Evolutionary conservation across 2,329 filamentous ascomycete genomes (phyloP), one percentile per base, ranked within the genome.

Genomic region (Diaporthe capsici): DNA sequence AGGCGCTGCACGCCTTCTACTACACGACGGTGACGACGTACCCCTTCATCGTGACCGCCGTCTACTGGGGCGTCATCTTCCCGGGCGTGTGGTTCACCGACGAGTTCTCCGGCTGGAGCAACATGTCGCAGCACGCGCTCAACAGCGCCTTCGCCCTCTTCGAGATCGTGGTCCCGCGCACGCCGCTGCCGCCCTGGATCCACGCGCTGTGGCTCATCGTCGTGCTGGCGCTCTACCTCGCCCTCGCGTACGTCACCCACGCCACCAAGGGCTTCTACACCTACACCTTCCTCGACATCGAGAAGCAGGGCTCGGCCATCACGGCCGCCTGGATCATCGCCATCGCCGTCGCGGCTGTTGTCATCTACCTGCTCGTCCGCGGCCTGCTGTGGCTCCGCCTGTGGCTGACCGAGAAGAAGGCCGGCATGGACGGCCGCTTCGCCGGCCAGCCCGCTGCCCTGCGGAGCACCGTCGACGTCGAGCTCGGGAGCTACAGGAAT

Each of bases 121-220:
- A 94, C 82, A 86, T 94, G 79, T 94, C 92, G 55, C 89, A 94
- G 83, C 95, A 98, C 84, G 92, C 87, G 28, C 84, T 97, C 72
- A 97, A 97, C 86, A 89, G 90, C 65, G 82, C 88, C 71, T 95
- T 94, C 82, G 93, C 94, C 1, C 86, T 96, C n/a, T 90, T 95
- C 80, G 94, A 97, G 84, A 89, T 97, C 79, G 37, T 93, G 31
- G 79, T 97, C 47, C 88, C 94, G 2, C 88, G 94, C 53, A 94
- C 93, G 4, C 85, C 86, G 9, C 89, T 91, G 15, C 87, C 90
- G 37, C 84, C 92, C 0, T 92, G 90, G 85, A 84, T 94, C 31
- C 92, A 95, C 80, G 82, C 95, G n/a, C 83, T 90, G 20, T 92
- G 91, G 81, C 86, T 96, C 20, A 84, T 96, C 77, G 74, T 95